Base-by-base conservation (phyloP, 1,284 basidiomycete species). In the Laetiporus sulphureus region DNA sequence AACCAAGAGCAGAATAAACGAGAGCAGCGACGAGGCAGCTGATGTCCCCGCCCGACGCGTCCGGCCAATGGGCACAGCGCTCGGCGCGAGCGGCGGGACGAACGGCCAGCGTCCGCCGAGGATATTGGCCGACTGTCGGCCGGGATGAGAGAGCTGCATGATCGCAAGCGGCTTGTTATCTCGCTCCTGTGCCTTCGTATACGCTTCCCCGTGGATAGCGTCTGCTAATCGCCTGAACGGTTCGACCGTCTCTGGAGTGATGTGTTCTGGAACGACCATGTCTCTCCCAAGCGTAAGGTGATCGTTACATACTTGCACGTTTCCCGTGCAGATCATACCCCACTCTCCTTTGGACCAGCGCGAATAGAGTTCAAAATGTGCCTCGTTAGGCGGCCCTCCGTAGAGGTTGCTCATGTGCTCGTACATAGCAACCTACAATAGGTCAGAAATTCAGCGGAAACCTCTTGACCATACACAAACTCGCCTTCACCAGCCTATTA, bases 281-380 rank as follows among this genome's bases (percentile, higher is more conserved):
- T 97, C 94, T 46, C 88, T 77, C 1, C 91, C 91, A 7, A 92
- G 72, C 1, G 84, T 75, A 1, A 95, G 72, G 58, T 95, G 91
- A 0, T 69, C 60, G 0, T 58, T 55, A 34, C 79, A 79, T 23
- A 97, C 80, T 52, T 89, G 86, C 1, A 93, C 76, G 54, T 97
- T 97, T 13, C 94, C 92, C 0, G 93, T 92, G 38, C 95, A 67
- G 41, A 97, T 68, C 68, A 96, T 87, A 0, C 91, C 94, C 91
- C 91, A 97, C 16, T 74, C 73, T 3, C 83, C 78, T 29, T 68
- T 59, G 0, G 81, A 78, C 92, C 93, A 98, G 50, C 69, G 66
- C 1, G 74, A 63, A 59, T 98, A 97, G 19, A 97, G 70, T 1
- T 63, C 57, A 30, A 72, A 62, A 57, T 91, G 85, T 27, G 70